Percentiles rank a stretch among this genome's conserved stretches.
Conservation (phyloP, 2,329 filamentous ascomycete species). For the Pyricularia pennisetigena region DNA sequence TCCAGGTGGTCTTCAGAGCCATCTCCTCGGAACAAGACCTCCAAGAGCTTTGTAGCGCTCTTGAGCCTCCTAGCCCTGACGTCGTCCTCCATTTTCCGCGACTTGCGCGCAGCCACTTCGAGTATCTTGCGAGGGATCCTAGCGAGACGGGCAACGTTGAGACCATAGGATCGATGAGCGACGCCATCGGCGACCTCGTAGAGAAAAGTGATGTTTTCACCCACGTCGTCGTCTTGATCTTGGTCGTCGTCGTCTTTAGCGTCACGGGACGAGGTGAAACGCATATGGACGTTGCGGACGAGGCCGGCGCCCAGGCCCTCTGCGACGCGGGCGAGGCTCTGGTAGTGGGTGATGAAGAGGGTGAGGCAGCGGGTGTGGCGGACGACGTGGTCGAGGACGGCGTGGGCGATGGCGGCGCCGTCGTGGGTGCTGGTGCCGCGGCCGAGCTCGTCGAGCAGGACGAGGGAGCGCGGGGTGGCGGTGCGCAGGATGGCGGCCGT, state of each 20-base stretch:
- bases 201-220: conserved; percentile 82
- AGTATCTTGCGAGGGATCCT: conserved; percentile 69
- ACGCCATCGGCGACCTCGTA: conserved; percentile 89
- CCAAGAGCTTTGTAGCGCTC: conserved; percentile 32
- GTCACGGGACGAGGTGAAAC: conserved; percentile 47
- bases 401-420: conserved; percentile 89
- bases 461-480: conserved; percentile 72
- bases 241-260: not conserved
- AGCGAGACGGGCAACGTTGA: conserved; percentile 86
- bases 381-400: conserved; percentile 79
- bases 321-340: conserved; percentile 65
- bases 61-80: conserved; percentile 54
- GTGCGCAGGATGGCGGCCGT: conserved; percentile 85
- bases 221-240: conserved; percentile 31
- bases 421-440: conserved; percentile 92
- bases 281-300: conserved; percentile 91
- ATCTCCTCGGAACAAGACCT: conserved; percentile 26
- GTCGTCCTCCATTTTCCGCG: conserved; percentile 66
- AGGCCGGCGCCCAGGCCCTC: conserved; percentile 50
- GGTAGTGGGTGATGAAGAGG: conserved; percentile 97
- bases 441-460: conserved; percentile 91
- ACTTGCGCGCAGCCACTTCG: conserved; percentile 71
- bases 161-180: conserved; percentile 84
- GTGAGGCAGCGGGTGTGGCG: conserved; percentile 66
- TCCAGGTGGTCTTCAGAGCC: conserved; percentile 32